Evolutionary conservation across 2,329 filamentous ascomycete genomes (phyloP), one percentile per base, ranked within the genome.

Genomic region (Talaromyces sp.): DNA sequence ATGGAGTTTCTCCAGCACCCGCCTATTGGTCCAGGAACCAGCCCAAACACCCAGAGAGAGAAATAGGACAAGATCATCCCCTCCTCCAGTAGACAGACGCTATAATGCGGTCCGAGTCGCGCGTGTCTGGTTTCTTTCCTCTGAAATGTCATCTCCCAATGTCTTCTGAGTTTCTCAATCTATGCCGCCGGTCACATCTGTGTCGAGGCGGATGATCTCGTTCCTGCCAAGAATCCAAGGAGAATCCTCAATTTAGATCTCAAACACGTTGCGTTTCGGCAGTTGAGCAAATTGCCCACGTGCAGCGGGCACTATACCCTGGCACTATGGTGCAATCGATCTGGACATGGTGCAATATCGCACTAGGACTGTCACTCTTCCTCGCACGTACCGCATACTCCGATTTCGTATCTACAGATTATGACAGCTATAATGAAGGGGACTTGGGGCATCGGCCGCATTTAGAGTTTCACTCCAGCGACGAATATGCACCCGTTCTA

Each of bases 351-450:
- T 40, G 40, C 10, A 14, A 42, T 47, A 17, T 29, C 27, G 13
- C 45, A 4, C 22, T 52, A 4, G 36, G 35, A 6, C 7, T 10
- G 14, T 40, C 24, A 27, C 24, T 27, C 9, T 27, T 9, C 24
- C 24, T 27, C 24, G 24, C 24, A 27, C 24, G 24, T 4, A 27
- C 39, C 9, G 39, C 17, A 10, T n/a, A n/a, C 17, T 49, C 40
- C 8, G 52, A 55, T 29, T 55, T 49, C 32, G 49, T 55, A 22
- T 55, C 49, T n/a, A 48, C 48, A 20, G 45, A 55, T 30, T 55
- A 55, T 29, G 48, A 52, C n/a, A 35, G 33, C 24, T 55, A 52
- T 42, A 55, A 55, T 27, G 41, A 55, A 19, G 52, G 48, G 13
- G 40, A 41, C 17, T 22, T 55, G 11, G 52, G 52, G 7, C 52